phyloP scores from a whole-genome alignment of 2,329 filamentous ascomycete genomes.

The Claviceps monticola region DNA sequence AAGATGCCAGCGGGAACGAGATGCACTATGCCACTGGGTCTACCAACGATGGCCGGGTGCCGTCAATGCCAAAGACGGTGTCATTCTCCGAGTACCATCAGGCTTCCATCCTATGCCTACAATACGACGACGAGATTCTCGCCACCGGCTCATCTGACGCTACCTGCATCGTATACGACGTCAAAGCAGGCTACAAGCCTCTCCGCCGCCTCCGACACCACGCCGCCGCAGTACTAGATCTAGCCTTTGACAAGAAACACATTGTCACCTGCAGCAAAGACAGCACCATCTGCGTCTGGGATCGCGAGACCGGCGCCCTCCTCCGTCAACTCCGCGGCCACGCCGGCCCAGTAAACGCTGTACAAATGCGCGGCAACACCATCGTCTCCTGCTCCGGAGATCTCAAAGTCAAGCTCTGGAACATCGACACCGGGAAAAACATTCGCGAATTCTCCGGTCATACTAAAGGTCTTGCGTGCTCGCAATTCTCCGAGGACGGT shows the following conservation, averaged over 20 bases:
- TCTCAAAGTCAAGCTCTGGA: constrained; percentile 89
- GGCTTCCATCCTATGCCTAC: constrained; percentile 85
- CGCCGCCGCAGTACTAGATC: constrained; percentile 77
- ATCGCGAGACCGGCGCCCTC: constrained; percentile 62
- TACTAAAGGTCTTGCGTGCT: constrained; percentile 86
- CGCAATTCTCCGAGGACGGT: constrained; percentile 93
- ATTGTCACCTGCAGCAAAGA: constrained; percentile 98
- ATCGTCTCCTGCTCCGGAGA: constrained; percentile 91
- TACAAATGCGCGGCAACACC: constrained; percentile 85
- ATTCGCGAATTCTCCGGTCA: constrained; percentile 84
- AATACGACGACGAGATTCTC: constrained; percentile 85
- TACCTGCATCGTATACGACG: constrained; percentile 82
- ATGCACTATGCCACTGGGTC: constrained; percentile 42
- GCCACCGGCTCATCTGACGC: constrained; percentile 91
- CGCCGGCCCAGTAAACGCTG: constrained; percentile 84
- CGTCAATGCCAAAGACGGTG: constrained; percentile 38
- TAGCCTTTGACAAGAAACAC: constrained; percentile 81
- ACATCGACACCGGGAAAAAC: constrained; percentile 74
- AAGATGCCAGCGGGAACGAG: constrained; percentile 35
- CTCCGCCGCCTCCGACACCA: constrained; percentile 68
- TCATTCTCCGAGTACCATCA: constrained; percentile 61
- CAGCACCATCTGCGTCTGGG: constrained; percentile 86
- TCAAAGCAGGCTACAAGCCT: constrained; percentile 64
- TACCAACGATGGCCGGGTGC: constrained; percentile 31
- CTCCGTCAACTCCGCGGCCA: constrained; percentile 75